Evolutionary conservation across 106 monocot species (phyloP).

Genomic region (Acorus gramineus): DNA sequence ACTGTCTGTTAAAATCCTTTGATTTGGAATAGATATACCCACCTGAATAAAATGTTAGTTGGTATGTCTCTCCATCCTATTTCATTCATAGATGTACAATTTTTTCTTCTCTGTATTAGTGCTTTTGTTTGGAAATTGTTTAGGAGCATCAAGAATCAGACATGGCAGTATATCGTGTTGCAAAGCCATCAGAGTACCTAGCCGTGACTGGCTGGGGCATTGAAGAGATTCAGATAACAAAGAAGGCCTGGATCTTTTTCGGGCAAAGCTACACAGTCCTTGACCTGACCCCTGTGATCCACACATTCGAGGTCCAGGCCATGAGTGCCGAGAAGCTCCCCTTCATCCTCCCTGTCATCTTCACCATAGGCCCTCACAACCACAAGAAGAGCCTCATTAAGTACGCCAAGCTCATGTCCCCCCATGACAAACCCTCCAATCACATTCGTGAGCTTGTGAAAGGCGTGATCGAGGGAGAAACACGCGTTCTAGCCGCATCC

Average conservation of each 20-base stretch:
- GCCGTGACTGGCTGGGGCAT: slow-evolving; percentile 15
- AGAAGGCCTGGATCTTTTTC: slow-evolving; percentile 14
- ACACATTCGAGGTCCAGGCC: slow-evolving; percentile 30
- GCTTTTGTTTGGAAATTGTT: too few relatives aligned
- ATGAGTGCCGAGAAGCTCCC: slow-evolving; percentile 33
- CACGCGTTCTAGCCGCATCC: slow-evolving; percentile 18
- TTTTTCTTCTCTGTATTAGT: too few relatives aligned
- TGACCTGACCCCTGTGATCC: slow-evolving; percentile 21
- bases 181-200: slow-evolving; percentile 13
- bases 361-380: slow-evolving; percentile 21
- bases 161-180: slow-evolving; percentile 12
- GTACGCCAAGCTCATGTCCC: slow-evolving; percentile 24
- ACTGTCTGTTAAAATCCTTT: too few relatives aligned
- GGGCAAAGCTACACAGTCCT: slow-evolving; percentile 10
- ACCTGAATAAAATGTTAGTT: too few relatives aligned
- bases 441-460: slow-evolving; percentile 18
- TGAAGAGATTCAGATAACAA: slow-evolving; percentile 11
- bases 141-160: too few relatives aligned
- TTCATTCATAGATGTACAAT: too few relatives aligned
- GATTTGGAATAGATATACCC: too few relatives aligned
- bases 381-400: slow-evolving; percentile 3
- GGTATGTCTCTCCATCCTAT: too few relatives aligned
- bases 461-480: slow-evolving; percentile 29
- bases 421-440: slow-evolving; percentile 17
- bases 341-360: slow-evolving; percentile 25